These are phyloP conservation scores for Linum trigynum DNA, from an alignment of 345 rosid species.

Conservation along the genomic window DNA sequence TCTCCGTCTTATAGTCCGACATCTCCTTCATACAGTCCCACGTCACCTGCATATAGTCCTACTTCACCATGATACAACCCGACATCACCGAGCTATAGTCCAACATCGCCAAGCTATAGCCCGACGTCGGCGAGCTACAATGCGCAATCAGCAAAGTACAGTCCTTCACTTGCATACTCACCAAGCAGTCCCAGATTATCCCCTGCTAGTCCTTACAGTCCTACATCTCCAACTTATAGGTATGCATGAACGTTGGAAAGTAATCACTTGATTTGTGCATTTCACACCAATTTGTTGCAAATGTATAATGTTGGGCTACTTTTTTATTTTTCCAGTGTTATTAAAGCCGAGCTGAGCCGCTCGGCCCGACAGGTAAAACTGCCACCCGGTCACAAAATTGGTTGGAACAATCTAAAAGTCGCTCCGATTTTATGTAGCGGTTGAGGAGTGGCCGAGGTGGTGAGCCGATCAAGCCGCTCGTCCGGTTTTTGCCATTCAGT, in stretches of 20 bases:
- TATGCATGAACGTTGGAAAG: constrained; percentile 6
- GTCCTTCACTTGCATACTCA: constrained; percentile 78
- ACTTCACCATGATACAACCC: constrained; percentile 23
- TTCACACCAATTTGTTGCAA: neutral
- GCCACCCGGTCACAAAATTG: too few species aligned
- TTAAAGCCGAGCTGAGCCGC: too few species aligned
- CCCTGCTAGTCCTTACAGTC: constrained; percentile 87
- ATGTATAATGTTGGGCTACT: neutral
- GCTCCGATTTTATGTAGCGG: too few species aligned
- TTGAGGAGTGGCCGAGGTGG: too few species aligned
- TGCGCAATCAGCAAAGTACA: constrained; percentile 77
- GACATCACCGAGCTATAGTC: constrained; percentile 23
- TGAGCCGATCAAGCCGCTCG: too few species aligned
- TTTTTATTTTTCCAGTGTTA: neutral
- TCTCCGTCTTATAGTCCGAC: constrained; percentile 77
- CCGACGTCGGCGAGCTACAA: constrained; percentile 38
- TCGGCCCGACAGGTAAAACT: too few species aligned
- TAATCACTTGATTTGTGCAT: neutral
- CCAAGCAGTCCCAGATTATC: constrained; percentile 88
- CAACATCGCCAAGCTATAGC: constrained; percentile 20
- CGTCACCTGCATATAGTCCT: constrained; percentile 21
- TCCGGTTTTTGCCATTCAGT: too few species aligned
- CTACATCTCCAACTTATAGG: constrained; percentile 93
- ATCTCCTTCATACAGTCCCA: constrained; percentile 45
- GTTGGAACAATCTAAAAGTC: too few species aligned